Conservation (phyloP, 140 eudicot genomes). For the Oenanthe javanica region DNA sequence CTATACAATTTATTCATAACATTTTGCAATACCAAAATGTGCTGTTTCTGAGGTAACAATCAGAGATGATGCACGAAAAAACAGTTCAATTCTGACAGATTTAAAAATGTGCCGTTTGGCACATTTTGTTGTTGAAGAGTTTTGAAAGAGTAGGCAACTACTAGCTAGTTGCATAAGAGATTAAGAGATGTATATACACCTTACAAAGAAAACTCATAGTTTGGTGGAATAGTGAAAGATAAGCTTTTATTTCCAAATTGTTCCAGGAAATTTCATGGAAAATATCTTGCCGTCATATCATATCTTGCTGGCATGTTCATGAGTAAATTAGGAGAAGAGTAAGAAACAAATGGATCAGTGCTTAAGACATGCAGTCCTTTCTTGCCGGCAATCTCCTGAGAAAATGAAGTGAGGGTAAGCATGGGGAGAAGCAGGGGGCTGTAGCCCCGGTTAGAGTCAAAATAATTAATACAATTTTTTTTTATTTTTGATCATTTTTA, state of each 20-base stretch:
- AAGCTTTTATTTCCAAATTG: too few species aligned
- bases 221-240: too few species aligned
- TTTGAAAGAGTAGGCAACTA: too few species aligned
- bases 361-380: background rate
- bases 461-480: too few species aligned
- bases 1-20: background rate
- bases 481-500: too few species aligned
- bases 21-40: background rate
- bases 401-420: background rate
- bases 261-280: too few species aligned
- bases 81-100: background rate
- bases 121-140: background rate
- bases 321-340: background rate
- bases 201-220: too few species aligned
- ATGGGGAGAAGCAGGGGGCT: too few species aligned
- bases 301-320: too few species aligned
- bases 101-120: background rate
- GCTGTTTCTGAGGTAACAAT: background rate
- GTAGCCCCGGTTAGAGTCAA: too few species aligned
- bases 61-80: background rate
- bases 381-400: background rate
- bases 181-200: too few species aligned
- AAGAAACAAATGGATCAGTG: background rate
- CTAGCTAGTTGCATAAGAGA: background rate
- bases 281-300: too few species aligned